phyloP scores from a whole-genome alignment of 2,329 filamentous ascomycete genomes.

The Sphaceloma murrayae region DNA sequence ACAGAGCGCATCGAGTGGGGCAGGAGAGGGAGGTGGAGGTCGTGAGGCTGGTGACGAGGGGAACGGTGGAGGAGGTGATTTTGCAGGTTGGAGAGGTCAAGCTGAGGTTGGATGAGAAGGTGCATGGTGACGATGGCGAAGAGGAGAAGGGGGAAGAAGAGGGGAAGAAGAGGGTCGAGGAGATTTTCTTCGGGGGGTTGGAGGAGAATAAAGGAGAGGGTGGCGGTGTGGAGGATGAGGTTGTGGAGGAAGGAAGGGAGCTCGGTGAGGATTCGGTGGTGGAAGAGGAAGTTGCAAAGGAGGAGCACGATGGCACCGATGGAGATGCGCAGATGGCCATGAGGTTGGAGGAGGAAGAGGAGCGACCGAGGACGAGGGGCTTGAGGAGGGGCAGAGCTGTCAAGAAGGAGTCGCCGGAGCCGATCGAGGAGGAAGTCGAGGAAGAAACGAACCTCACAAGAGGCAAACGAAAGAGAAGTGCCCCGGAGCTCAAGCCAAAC shows the following conservation, averaged over 20 bases:
- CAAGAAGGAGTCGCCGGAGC: neutral
- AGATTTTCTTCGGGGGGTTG: neutral
- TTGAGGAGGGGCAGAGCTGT: neutral
- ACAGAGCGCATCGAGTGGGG: conserved; percentile 87
- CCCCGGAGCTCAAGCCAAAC: neutral
- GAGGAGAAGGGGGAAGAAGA: neutral
- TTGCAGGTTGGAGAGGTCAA: conserved; percentile 87
- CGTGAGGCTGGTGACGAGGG: conserved; percentile 67
- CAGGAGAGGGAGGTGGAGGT: conserved; percentile 88
- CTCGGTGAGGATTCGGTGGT: neutral
- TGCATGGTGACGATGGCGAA: neutral
- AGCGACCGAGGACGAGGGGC: neutral
- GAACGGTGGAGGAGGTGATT: conserved; percentile 88
- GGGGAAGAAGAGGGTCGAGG: conserved; percentile 6
- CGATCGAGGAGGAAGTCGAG: neutral
- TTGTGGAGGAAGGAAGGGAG: neutral
- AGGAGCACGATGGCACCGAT: neutral
- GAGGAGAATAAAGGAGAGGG: conserved; percentile 11
- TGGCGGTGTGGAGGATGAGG: neutral
- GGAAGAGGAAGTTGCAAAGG: neutral
- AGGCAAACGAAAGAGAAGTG: conserved; percentile 3
- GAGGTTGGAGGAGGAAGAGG: no score
- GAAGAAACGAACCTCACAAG: neutral
- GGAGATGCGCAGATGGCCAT: neutral
- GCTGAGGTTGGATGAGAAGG: conserved; percentile 65